Percentiles rank a stretch among this genome's conserved stretches.
Evolutionary conservation across 805 yeast species (phyloP).

Genomic region (Candida berthetii): DNA sequence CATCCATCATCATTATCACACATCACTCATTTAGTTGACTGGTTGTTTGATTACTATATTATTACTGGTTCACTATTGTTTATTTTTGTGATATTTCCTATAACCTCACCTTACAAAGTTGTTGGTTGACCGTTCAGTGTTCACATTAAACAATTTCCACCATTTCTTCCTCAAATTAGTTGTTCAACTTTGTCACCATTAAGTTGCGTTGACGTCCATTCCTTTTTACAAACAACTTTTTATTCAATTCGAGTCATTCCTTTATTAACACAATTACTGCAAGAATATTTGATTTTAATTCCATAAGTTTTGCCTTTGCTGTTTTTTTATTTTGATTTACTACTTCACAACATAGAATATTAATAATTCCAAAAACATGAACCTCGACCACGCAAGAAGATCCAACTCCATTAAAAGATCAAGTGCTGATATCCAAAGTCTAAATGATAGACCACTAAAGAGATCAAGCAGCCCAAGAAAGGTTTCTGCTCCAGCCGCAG

Average conservation of each 20-base stretch:
- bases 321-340: neutral
- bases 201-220: slow-evolving; percentile 25
- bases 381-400: slow-evolving; percentile 1
- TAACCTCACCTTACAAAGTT: too few relatives aligned
- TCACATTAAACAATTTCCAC: too few relatives aligned
- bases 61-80: too few relatives aligned
- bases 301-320: too few relatives aligned
- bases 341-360: slow-evolving; percentile 1
- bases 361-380: too few relatives aligned
- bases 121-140: too few relatives aligned
- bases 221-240: slow-evolving; percentile 8
- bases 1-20: too few relatives aligned
- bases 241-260: slow-evolving; percentile 1
- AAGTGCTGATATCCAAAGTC: slow-evolving; percentile 10
- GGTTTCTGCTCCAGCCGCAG: neutral
- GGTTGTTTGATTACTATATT: too few relatives aligned
- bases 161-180: too few relatives aligned
- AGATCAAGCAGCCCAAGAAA: slow-evolving; percentile 5
- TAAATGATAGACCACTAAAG: neutral
- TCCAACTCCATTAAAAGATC: slow-evolving; percentile 14
- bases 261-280: neutral
- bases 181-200: slow-evolving; percentile 19
- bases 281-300: too few relatives aligned
- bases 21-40: too few relatives aligned
- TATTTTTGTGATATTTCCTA: too few relatives aligned